A percentile compares a stretch with the other conserved stretches of the same genome.
phyloP scores from a whole-genome alignment of 2,329 filamentous ascomycete genomes.

The Xylaria sp. region DNA sequence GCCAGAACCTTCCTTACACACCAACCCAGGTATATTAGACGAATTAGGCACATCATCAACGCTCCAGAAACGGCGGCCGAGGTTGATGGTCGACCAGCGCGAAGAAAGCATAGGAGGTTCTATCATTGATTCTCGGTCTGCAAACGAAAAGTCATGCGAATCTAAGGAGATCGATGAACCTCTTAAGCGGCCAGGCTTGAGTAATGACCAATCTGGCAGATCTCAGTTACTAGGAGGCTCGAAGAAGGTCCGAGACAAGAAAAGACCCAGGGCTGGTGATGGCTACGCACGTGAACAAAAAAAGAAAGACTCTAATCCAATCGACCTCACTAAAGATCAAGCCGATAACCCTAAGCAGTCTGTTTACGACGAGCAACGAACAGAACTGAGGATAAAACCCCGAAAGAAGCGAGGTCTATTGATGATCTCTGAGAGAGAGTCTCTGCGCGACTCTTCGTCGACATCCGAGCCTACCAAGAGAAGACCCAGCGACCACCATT shows the following conservation, averaged over 20 bases:
- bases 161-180: neutral
- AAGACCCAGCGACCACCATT: neutral
- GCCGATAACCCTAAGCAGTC: constrained; percentile 8
- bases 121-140: constrained; percentile 3
- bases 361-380: constrained; percentile 50
- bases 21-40: neutral
- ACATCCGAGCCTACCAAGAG: constrained; percentile 18
- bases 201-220: neutral
- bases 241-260: constrained; percentile 16
- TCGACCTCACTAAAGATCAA: constrained; percentile 23
- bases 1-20: neutral
- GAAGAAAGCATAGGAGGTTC: neutral
- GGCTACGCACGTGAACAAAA: neutral
- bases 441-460: constrained; percentile 14
- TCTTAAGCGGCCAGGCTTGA: neutral
- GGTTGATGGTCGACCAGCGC: neutral
- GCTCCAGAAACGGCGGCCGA: neutral
- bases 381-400: constrained; percentile 60
- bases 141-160: constrained; percentile 12
- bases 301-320: neutral
- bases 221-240: neutral
- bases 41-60: neutral
- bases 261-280: neutral
- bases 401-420: constrained; percentile 61
- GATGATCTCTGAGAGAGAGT: constrained; percentile 56